A percentile compares a stretch with the other conserved stretches of the same genome.
Evolutionary conservation across 257 asterid genomes (phyloP).

Genomic region (Capsicum pubescens): DNA sequence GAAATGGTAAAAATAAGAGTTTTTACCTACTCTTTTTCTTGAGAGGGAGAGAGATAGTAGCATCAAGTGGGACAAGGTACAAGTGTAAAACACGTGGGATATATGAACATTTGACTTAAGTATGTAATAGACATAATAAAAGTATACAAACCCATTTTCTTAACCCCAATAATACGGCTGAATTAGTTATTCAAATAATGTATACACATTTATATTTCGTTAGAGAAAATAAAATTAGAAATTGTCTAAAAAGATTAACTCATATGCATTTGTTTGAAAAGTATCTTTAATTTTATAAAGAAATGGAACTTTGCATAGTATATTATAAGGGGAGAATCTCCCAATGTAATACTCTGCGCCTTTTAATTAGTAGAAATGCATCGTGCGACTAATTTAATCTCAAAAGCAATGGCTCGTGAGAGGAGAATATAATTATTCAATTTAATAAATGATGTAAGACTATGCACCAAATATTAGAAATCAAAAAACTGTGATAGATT

Average conservation of each 20-base stretch:
- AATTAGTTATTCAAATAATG: neutral
- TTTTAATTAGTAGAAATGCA: neutral
- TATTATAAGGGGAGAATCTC: neutral
- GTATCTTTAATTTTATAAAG: too few relatives aligned
- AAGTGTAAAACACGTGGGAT: neutral
- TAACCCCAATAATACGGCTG: neutral
- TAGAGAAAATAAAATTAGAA: neutral
- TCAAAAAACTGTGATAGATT: rapidly evolving
- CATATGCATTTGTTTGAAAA: neutral
- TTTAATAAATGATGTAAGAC: neutral
- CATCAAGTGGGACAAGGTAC: neutral
- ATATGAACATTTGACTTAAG: neutral
- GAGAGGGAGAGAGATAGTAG: neutral
- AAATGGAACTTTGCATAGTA: too few relatives aligned
- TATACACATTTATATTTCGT: too few relatives aligned
- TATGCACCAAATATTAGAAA: neutral
- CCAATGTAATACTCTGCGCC: neutral
- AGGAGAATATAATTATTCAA: neutral
- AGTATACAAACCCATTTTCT: neutral
- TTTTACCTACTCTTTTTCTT: neutral
- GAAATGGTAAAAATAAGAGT: neutral
- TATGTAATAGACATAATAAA: neutral
- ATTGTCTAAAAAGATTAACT: neutral
- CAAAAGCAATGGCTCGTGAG: rapidly evolving
- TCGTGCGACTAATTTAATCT: neutral